Base-by-base conservation (phyloP, 129 eudicot genomes). In the Flaveria sonorensis region DNA sequence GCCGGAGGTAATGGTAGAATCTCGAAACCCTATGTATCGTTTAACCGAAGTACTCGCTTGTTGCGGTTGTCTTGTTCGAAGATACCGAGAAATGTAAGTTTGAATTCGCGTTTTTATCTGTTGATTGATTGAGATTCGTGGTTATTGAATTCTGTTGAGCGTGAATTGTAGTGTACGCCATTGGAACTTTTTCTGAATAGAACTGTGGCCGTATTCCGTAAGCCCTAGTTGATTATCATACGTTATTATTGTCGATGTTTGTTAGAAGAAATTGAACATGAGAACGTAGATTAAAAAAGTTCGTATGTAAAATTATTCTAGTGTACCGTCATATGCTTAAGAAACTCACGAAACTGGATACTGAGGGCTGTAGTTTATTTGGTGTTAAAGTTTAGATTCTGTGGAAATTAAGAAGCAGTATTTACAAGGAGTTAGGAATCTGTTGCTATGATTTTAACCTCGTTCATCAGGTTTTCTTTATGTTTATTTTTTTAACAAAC, bases 21-120 rank as follows among this genome's bases (percentile, higher is more conserved):
- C 53, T n/a, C 75, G 4, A 74, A 74, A 81, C 79, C 76, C 70
- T 74, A 53, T 74, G 12, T 80, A 11, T 80, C 76, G 7, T 80
- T 75, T 70, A 26, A 19, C 12, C 84, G 30, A 19, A 66, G 63
- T n/a, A 1, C 45, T 81, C 84, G 24, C 7, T 74, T 74, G 15
- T 43, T 74, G 20, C 75, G 56, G 1, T 9, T 73, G 10, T 60
- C 74, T 26, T 67, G 62, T 43, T 65, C 43, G 7, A 62, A 53
- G 51, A 7, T 57, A 42, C 43, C 75, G 0, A 74, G 20, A 57
- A 4, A 30, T 10, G 84, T 81, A 81, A 73, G 79, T 11, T 73
- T 14, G 4, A 42, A 1, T 42, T 40, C 11, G 0, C 40, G 11
- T 43, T 30, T 62, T 16, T 9, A 0, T 48, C 2, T 59, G n/a